Evolutionary conservation across 768 basidiomycete genomes (phyloP), one percentile per base, ranked within the genome.

Genomic region (Amanita thiersii): DNA sequence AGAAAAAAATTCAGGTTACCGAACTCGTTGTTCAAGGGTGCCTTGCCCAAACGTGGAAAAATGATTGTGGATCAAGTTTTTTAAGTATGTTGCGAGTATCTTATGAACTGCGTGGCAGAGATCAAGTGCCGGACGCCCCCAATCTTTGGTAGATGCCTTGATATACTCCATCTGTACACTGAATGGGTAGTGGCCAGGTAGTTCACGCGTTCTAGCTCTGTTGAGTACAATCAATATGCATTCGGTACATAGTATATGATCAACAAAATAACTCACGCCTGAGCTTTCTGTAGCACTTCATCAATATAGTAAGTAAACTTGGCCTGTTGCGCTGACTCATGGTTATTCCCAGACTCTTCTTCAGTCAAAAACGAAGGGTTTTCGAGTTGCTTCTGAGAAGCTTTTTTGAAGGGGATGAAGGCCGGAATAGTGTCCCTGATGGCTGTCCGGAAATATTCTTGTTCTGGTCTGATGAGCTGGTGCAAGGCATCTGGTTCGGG

Each of bases 341-440:
- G 4, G 15, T 2, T 25, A 39, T 60, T 61, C 5, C 50, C 50
- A n/a, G 46, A 38, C 8, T 40, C 45, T 20, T 56, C 56, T 4
- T 43, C 25, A n/a, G 38, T 37, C 24, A 59, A 45, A 44, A 60
- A 60, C 1, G 28, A 15, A 0, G 56, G 50, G 9, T 38, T 29
- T 2, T 33, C 36, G 42, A 17, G 43, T 49, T 26, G 24, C 48
- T 24, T 37, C 40, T 37, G 50, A 12, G 47, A 36, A 4, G 40
- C 25, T 18, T 43, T 52, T 29, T 58, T 50, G 47, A 71, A 77
- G 0, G 81, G 80, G 4, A 64, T 47, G 46, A 86, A 86, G 2
- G 68, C 52, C 0, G 83, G 83, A 0, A 77, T 72, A 0, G 81
- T 83, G 0, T 34, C 36, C 1, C 68, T 64, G 31, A 86, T 76